Evolutionary conservation across 495 filamentous ascomycete species (phyloP), one percentile per base, ranked within the genome.

Genomic region (Xylaria castorea): DNA sequence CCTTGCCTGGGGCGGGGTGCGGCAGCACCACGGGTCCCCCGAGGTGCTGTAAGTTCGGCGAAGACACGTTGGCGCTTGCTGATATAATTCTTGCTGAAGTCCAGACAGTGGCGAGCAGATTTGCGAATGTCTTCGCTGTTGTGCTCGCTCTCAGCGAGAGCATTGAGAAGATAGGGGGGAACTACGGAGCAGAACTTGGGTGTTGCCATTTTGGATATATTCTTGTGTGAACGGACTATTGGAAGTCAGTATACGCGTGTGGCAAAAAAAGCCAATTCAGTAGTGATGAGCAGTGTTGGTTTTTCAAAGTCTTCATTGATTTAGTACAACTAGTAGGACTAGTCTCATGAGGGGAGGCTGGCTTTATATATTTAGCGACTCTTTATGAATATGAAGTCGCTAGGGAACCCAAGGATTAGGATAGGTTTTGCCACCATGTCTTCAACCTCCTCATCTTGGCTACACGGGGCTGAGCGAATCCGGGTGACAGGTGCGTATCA

Each of bases 91-190:
- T 77, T 73, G 62, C 75, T 74, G 18, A 78, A 73, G 25, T 63
- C 66, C 46, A 84, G 78, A 1, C 78, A 75, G 27, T 70, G 44
- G 38, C 60, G 77, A 40, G 81, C 81, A 11, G 75, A 73, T 34
- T 73, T 69, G 34, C 79, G 77, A 44, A 68, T 55, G 7, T 70
- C 69, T 3, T 80, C 77, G 55, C 73, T 70, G 38, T 78, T 79
- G 58, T 73, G 57, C 44, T 75, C 74, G 62, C 76, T 79, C 5
- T 80, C 76, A 51, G 77, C 77, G 60, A 84, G 80, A 70, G 80
- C 77, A 63, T 60, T 68, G 34, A 84, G 80, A 32, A 84, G 75
- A 67, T 84, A 80, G 2, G 82, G 81, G 5, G 82, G 82, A 27
- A 83, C 80, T 42, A 82, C 78, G 48, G 68, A 77, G 73, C 82